Base-by-base conservation (phyloP, 768 basidiomycete species). In the Hemileccinum impolitum region DNA sequence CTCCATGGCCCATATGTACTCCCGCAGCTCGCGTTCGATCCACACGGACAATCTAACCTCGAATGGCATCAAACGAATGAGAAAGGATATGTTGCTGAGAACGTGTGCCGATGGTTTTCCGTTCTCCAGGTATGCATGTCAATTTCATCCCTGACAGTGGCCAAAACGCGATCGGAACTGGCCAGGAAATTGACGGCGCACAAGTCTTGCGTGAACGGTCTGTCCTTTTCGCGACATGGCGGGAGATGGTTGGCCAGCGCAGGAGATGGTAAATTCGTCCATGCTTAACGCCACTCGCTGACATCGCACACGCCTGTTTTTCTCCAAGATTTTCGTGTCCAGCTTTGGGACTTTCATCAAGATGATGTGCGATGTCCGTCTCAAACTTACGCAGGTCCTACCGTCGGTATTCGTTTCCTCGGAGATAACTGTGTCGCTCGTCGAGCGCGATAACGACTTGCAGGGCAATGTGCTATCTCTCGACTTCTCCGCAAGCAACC, bases 391-490 rank as follows among this genome's bases (percentile, higher is more conserved):
- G 55, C 58, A 21, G 82, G 83, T 1, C 81, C 80, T n/a, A 39
- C 44, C 6, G 69, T 71, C 46, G 49, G 65, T 48, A 3, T 43
- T 19, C 40, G 23, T 47, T 38, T 58, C 64, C 64, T 65, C 64
- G 61, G 63, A 66, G 58, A 63, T 63, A 44, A 30, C 26, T 44
- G 38, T 15, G 45, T 14, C 21, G 31, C 42, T 63, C 51, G 51
- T 50, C 8, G 26, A 51, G 43, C 3, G 19, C 42, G 53, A 57
- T 60, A 59, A 51, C 53, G 37, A 48, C 46, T 35, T 43, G 10
- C 54, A 90, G 88, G 75, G 74, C 36, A 89, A 88, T 55, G 77
- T 90, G 31, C 81, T 91, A 63, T 75, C 79, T 15, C 69, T 90
- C 26, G 78, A 78, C 40, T 89, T 90, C 68, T 88, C 87, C 6